Conservation (phyloP, 108 stramenopile species). For the Cyclotella cryptica region DNA sequence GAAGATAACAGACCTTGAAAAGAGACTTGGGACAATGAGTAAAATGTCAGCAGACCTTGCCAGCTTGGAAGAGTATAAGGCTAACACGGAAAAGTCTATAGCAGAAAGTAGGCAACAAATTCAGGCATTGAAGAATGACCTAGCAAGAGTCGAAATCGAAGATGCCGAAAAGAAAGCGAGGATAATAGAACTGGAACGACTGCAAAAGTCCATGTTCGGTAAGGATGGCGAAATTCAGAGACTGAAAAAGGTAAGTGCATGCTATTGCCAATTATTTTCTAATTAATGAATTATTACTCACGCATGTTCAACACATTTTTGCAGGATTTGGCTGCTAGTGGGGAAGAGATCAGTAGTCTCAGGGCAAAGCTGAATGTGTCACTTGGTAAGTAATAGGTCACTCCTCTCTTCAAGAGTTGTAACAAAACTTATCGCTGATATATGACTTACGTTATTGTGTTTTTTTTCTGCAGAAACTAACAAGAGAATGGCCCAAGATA, state of each 20-base stretch:
- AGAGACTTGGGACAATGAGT: constrained; percentile 19
- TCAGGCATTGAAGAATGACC: constrained; percentile 14
- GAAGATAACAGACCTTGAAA: constrained; percentile 35
- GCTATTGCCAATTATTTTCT: not conserved
- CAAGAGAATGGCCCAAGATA: constrained; percentile 33
- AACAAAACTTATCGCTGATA: no score
- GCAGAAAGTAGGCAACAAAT: constrained; percentile 37
- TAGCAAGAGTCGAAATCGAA: constrained; percentile 9
- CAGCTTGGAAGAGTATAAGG: constrained; percentile 18
- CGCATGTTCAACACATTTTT: not conserved
- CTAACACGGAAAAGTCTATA: constrained; percentile 25
- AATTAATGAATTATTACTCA: not conserved
- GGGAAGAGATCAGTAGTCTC: constrained; percentile 27
- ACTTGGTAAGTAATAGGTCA: no score
- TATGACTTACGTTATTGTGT: no score
- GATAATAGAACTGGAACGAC: constrained; percentile 20
- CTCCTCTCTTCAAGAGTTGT: no score
- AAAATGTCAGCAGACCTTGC: constrained; percentile 14
- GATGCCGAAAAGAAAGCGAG: constrained; percentile 27
- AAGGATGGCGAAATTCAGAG: constrained; percentile 35
- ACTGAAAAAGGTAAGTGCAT: constrained; percentile 21
- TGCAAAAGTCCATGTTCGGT: constrained; percentile 9
- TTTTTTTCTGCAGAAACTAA: constrained; percentile 13
- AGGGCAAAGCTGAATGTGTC: constrained; percentile 24
- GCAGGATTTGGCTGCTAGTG: constrained; percentile 28